Evolutionary conservation across 495 filamentous ascomycete genomes (phyloP), one percentile per base, ranked within the genome.

Genomic region (Friedmanniomyces simplex): DNA sequence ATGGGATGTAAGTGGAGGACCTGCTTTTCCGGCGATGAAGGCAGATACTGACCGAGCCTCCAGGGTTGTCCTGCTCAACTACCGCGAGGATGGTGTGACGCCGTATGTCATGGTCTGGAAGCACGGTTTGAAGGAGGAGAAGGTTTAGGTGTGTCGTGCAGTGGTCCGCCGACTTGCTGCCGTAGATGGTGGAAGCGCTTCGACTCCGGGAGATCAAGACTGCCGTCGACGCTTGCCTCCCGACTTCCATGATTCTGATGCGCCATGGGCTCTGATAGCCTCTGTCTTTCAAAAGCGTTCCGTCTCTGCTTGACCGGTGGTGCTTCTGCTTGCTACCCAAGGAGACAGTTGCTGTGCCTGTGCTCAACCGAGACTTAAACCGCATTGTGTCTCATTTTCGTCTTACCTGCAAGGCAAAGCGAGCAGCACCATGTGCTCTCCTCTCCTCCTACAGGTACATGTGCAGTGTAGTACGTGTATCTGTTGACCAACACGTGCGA

Each of bases 21-120:
- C 28, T 22, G 11, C 26, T 65, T 22, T 36, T 6, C 24, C 16
- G 48, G 54, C 24, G 12, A 2, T 14, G 0, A 14, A 1, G 6
- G 39, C 52, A 51, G 34, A 49, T 43, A 13, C 48, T 61, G 32
- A 61, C 18, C 22, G 57, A 37, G 28, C 49, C 50, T 26, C 24
- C 60, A 95, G 89, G 89, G 79, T 95, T 67, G 78, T 93, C 55
- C 88, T 96, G 54, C 84, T 96, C 69, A 91, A 97, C 77, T 98
- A 95, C 79, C 89, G 91, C 67, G 91, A 94, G 69, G 94, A 97
- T 64, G 93, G 93, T 71, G 72, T 85, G 59, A 97, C 91, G 26
- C 93, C 93, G 36, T 98, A 77, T 66, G 78, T 96, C 54, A 83
- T 80, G 58, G 76, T 95, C 77, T 98, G 93, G 94, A 96, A 96